Conservation (phyloP, 768 basidiomycete genomes). For the Exsudoporus frostii region DNA sequence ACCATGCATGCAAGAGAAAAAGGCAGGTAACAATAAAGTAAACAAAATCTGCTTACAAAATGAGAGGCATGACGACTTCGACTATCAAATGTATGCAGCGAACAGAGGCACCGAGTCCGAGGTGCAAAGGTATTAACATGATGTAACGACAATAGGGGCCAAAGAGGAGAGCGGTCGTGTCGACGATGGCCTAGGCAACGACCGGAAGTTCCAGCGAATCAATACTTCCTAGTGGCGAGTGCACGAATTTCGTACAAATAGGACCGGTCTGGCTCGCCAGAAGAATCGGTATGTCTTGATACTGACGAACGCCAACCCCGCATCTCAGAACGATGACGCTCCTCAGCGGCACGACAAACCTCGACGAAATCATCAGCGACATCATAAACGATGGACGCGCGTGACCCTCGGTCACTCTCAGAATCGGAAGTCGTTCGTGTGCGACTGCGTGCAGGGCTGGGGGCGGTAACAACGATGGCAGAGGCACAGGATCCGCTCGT, state of each 20-base stretch:
- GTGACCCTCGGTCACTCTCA: conserved; percentile 69
- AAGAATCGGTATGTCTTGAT: conserved; percentile 21
- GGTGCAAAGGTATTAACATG: conserved; percentile 15
- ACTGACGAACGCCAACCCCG: conserved; percentile 61
- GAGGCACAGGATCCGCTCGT: conserved; percentile 25
- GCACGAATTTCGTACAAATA: conserved; percentile 80
- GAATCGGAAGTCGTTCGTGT: conserved; percentile 70
- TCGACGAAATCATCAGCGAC: conserved; percentile 73
- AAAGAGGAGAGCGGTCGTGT: conserved; percentile 1
- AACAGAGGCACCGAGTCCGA: conserved; percentile 22
- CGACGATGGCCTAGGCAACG: neutral
- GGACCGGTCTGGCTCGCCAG: conserved; percentile 51
- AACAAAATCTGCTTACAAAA: conserved; percentile 27
- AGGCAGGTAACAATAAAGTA: conserved; percentile 29
- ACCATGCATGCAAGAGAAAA: conserved; percentile 25
- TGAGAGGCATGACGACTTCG: conserved; percentile 21
- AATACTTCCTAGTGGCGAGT: conserved; percentile 82
- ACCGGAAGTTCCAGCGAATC: conserved; percentile 20
- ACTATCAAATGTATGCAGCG: conserved; percentile 21
- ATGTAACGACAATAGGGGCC: conserved; percentile 4
- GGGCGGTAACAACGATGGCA: conserved; percentile 36
- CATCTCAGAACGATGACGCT: conserved; percentile 80
- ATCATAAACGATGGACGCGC: conserved; percentile 75
- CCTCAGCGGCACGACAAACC: conserved; percentile 72
- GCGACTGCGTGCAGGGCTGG: conserved; percentile 63